Evolutionary conservation across 2,329 filamentous ascomycete genomes (phyloP), one percentile per base, ranked within the genome.

Genomic region (Mycogone perniciosa): DNA sequence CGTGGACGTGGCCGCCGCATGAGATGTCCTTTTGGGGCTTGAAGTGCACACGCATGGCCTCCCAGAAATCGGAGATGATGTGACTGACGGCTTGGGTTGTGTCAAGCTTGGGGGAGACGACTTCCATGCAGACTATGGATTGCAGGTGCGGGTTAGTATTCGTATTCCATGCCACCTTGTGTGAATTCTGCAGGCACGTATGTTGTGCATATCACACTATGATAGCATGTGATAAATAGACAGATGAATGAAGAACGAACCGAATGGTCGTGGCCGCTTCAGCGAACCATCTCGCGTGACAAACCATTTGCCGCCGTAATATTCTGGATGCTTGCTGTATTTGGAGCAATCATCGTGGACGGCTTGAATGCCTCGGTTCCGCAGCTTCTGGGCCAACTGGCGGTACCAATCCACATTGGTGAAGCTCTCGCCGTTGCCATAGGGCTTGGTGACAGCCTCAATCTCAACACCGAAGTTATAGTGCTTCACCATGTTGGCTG

Each of bases 381-480:
- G 62, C 20, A 70, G 61, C 53, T 69, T 70, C 54, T 68, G 63
- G 6, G 67, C 67, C 26, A 71, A 62, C 42, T 70, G 66, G 10
- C 67, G 66, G 50, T 71, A 71, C 67, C 67, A 70, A 56, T 70
- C 67, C 50, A 66, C 66, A 44, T 67, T 69, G 48, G 66, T 62
- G 59, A 70, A 70, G 56, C 55, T 63, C 50, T 68, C 63, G 33
- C 58, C 62, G 46, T 63, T 62, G 39, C 66, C 67, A 48, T 71
- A 69, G 7, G 68, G 68, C 50, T 64, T 67, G 10, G 61, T 67
- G 27, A 71, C 61, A 43, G 66, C 60, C 51, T 71, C 68, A 41
- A 71, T 70, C 57, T 71, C 68, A 50, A 71, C 60, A 47, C 68
- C 68, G 48, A 71, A 71, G 54, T 69, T 70, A 66, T 69, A 70